Base-by-base conservation (phyloP, 371 early-diverging fungal species). In the Conidiobolus incongruus region DNA sequence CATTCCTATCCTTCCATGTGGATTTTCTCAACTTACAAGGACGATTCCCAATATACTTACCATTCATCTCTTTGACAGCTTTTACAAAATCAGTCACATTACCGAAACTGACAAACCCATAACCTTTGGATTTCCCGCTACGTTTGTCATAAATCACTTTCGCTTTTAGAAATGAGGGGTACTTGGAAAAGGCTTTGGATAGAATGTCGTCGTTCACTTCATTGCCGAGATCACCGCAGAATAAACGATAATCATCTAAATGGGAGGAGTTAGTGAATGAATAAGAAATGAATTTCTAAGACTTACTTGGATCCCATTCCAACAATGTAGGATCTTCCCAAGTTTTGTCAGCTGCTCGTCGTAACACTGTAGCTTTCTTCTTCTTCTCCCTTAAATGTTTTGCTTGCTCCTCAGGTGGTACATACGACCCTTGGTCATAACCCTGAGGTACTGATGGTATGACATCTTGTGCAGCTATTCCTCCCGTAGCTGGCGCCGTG, bases 11-110 rank as follows among this genome's bases (percentile, higher is more conserved):
- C 46, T 81, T 76, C 92, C 92, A 92, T 15, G 65, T 82, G 51
- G 88, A 87, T 52, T 92, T 91, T 35, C 89, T 68, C 23, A 94
- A 66, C 55, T 87, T 91, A 47, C 91, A 80, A 8, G 95, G 95
- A 44, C 93, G 59, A 49, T 80, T 85, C 19, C 95, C 95, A 7
- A 94, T 78, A 56, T 91, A 94, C 65, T 94, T 92, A 80, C 88
- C 86, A 54, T 89, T 75, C 84, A 85, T 85, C 57, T 89, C 90
- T 48, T 68, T 68, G 76, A 78, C 68, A 1, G 87, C 90, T 45
- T 65, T 66, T 2, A 77, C 75, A 58, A 76, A 86, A 53, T 84
- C 90, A 47, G 79, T 72, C 5, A 79, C 67, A 52, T 83, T 75
- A 49, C 68, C 69, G 52, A 89, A 86, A 52, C 77, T 77, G 20